Percentiles rank a stretch among this genome's conserved stretches.
These are phyloP conservation scores for Ploettnerulaceae sp. DNA, from an alignment of 2,329 filamentous ascomycete genomes.

Conservation along the genomic window DNA sequence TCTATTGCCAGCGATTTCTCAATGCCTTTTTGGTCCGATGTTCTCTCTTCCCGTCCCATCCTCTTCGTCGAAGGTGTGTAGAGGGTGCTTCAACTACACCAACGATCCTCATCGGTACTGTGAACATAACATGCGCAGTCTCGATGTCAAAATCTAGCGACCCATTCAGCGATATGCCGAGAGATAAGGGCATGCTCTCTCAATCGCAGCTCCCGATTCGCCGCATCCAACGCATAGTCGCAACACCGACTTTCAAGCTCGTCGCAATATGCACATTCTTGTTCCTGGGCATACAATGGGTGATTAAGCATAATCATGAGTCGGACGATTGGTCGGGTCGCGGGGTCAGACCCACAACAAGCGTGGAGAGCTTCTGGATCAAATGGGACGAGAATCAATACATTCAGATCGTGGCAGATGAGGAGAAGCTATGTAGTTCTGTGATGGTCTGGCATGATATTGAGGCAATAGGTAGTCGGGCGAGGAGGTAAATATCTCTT, in stretches of 20 bases:
- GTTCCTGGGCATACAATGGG: slow-evolving; percentile 19
- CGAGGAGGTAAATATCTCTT: slow-evolving; percentile 17
- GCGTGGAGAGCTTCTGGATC: slow-evolving; percentile 21
- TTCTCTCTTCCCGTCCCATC: not conserved
- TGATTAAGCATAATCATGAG: slow-evolving; percentile 26
- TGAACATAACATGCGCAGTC: not conserved
- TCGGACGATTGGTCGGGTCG: slow-evolving; percentile 5
- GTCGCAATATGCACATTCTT: slow-evolving; percentile 16
- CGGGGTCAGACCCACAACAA: slow-evolving; percentile 14
- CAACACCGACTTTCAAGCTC: slow-evolving; percentile 18
- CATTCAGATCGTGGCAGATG: slow-evolving; percentile 29
- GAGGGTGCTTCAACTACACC: not conserved
- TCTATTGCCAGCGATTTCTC: not conserved
- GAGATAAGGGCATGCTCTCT: slow-evolving; percentile 2
- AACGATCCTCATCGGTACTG: not conserved
- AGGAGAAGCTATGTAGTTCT: slow-evolving; percentile 30
- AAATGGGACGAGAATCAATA: slow-evolving; percentile 29
- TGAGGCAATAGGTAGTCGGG: slow-evolving; percentile 29
- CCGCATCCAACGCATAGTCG: slow-evolving; percentile 19
- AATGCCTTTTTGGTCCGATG: not conserved
- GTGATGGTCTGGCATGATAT: slow-evolving; percentile 30
- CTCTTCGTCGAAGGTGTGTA: not conserved
- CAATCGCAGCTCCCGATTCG: slow-evolving; percentile 19
- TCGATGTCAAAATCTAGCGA: slow-evolving; percentile 4
- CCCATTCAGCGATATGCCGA: not conserved